Base-by-base conservation (phyloP, 2,329 filamentous ascomycete species). In the Fusarium bulbicola region DNA sequence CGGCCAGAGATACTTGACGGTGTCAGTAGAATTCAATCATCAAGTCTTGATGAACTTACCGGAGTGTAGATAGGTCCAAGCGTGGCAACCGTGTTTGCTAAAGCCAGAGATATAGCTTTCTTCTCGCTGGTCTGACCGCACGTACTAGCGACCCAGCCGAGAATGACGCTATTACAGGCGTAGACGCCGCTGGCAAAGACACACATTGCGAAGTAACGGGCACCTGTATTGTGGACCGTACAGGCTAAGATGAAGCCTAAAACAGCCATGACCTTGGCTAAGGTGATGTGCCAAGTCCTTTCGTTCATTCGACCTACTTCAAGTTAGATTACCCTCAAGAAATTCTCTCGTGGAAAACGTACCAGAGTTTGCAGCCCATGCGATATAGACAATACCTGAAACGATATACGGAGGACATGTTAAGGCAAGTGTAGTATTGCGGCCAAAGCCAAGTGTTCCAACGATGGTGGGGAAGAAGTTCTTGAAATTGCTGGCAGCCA, bases 341-440 rank as follows among this genome's bases (percentile, higher is more conserved):
- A 21, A 13, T 6, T 40, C 15, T 2, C 2, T 10, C 7, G 2
- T 4, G 15, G 20, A 3, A 12, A 18, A 30, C 34, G 0, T 30
- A 49, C 65, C 66, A 36, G 68, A 70, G 14, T 70, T 68, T 18
- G 32, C 76, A 53, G 70, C 73, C 73, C 73, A 75, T 3, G 65
- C 70, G 7, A 75, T 68, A 0, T 70, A 76, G 10, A 73, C 63
- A 21, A 68, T 32, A 3, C 64, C 85, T 0, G 86, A 85, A 45
- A 86, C 75, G 18, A 86, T 77, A 73, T 85, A 88, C 0, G 86
- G 86, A 0, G 86, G 86, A 59, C 83, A 85, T 2, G 85, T 87
- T 36, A 88, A 79, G 2, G 85, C 81, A 1, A 88, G 81, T 0
- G 86, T 87, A 43, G 86, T 81, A 1, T 84, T 87, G 1, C 77